phyloP scores from a whole-genome alignment of 768 basidiomycete species.

The Hygrophorus russula region DNA sequence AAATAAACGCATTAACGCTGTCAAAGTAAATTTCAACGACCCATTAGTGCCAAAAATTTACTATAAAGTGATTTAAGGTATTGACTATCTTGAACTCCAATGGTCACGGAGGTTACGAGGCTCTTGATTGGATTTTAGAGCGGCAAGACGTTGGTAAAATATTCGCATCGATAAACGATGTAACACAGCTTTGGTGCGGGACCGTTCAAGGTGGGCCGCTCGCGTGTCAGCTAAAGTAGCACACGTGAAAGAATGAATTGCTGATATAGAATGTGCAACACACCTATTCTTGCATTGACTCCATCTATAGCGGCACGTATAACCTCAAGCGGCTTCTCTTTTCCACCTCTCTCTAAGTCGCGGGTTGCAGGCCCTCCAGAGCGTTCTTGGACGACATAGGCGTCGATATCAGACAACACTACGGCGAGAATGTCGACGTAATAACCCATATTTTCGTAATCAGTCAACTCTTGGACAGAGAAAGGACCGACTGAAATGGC shows the following conservation, averaged over 20 bases:
- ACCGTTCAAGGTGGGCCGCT: constrained; percentile 66
- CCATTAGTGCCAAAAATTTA: too few relatives aligned
- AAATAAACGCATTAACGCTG: too few relatives aligned
- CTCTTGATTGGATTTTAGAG: constrained; percentile 2
- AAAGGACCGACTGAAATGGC: constrained; percentile 17
- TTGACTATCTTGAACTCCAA: background rate
- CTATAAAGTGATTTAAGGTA: too few relatives aligned
- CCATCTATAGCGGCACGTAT: constrained; percentile 37
- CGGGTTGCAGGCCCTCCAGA: constrained; percentile 5
- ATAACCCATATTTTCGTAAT: constrained; percentile 50
- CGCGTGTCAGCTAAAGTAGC: constrained; percentile 49
- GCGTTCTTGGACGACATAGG: constrained; percentile 42
- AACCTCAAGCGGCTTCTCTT: constrained; percentile 33
- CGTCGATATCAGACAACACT: constrained; percentile 46
- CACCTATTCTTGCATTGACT: constrained; percentile 54
- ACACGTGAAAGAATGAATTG: background rate
- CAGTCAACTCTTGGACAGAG: constrained; percentile 41
- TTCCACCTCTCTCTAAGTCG: constrained; percentile 2
- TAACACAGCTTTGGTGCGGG: constrained; percentile 57
- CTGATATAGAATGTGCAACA: constrained; percentile 13
- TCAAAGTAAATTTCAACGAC: too few relatives aligned
- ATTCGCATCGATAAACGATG: constrained; percentile 56
- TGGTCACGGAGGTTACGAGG: background rate
- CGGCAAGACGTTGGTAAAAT: constrained; percentile 39
- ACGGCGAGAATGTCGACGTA: constrained; percentile 46